Evolutionary conservation across 441 rosid species (phyloP), one percentile per base, ranked within the genome.

Genomic region (Viola pubescens): DNA sequence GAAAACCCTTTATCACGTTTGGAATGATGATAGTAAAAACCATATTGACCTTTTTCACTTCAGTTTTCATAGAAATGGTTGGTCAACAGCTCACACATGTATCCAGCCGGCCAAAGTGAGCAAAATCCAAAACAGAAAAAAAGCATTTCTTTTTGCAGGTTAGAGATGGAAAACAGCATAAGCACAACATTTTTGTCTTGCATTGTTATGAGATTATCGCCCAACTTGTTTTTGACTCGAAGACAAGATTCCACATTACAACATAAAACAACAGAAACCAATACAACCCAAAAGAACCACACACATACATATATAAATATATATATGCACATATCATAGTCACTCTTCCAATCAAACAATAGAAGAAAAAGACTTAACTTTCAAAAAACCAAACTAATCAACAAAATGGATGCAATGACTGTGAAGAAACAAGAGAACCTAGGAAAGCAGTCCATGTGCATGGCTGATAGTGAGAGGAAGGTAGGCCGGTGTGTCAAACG

Each of bases 401-500:
- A 50, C 46, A 47, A 13, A 40, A 72, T 76, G 82, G 79, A 74
- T 41, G 52, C 48, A 73, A 9, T 65, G 65, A 67, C 64, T 72
- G 69, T 76, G 12, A 81, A 81, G 64, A 75, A 54, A 3, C 83
- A 81, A 71, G 73, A 57, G 16, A 65, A 19, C 71, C 68, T 12
- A 9, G 72, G 75, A 55, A 76, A 69, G 37, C 70, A 67, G 13
- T 34, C 51, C 9, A 14, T 13, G 38, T n/a, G 37, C 7, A 2
- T 11, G 2, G 44, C 37, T 12, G 59, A 41, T 14, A 48, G 56
- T 8, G 63, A 53, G 10, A 19, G 48, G 6, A 44, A 62, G 8
- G 44, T 42, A 26, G n/a, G n/a, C n/a, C 68, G 70, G 54, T 58
- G 72, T 64, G 81, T 73, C 43, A 81, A 79, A 56, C 75, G 86